Base-by-base conservation (phyloP, 2,329 filamentous ascomycete species). In the Paecilomyces sp. region DNA sequence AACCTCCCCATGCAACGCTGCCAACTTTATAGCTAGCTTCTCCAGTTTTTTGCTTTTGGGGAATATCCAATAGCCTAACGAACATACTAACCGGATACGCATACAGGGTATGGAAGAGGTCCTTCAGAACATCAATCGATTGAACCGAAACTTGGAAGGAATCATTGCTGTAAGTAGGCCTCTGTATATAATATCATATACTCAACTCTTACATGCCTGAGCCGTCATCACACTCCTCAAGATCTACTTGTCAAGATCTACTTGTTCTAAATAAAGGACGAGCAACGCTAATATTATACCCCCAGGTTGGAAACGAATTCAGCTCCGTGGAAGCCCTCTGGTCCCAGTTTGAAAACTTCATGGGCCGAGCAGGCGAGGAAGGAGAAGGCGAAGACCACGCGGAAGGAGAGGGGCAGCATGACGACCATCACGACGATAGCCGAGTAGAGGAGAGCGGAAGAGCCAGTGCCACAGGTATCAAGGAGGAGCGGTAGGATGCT, bases 271-370 rank as follows among this genome's bases (percentile, higher is more conserved):
- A 59, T 22, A 12, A 25, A 28, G 22, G 22, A 58, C 31, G 30
- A 50, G 25, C 8, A 11, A 54, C 25, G 54, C 52, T n/a, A 51
- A 47, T 13, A n/a, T 57, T 36, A 18, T 36, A 41, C 18, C 51
- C 30, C 41, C 24, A 91, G 87, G 88, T 99, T 57, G 94, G 94
- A 41, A 96, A 96, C 76, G 94, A 99, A 71, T 97, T 99, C 77
- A 88, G 90, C n/a, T 92, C 91, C 3, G 94, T 99, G 52, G 94
- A 99, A 75, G 92, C 91, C 31, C 83, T 99, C 15, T 99, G 94
- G 94, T 95, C 90, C 47, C 91, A 96, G 70, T 97, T 99, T 71
- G 94, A 99, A 78, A 90, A 88, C 66, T 92, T 97, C 67, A 97
- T 97, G 92, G 90, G 85, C 8, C 90, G 88, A 57, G 68, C 72